phyloP scores from a whole-genome alignment of 768 basidiomycete genomes.

The Dacryopinax spathularia region DNA sequence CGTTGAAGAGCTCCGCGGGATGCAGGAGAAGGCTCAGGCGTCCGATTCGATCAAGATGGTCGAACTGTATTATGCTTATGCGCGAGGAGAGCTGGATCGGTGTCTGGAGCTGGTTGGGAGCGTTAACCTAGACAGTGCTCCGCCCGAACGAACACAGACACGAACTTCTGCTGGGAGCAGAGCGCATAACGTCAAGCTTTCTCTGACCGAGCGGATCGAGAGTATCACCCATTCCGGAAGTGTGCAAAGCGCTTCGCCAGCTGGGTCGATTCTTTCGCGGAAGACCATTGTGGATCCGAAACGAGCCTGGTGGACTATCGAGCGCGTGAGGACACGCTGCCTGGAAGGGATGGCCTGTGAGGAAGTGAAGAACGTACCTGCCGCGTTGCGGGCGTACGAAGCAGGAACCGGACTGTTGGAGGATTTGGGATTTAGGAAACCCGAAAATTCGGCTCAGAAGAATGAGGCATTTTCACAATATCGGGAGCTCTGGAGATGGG shows the following conservation, averaged over 20 bases:
- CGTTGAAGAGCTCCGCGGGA: conserved; percentile 34
- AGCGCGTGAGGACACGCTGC: conserved; percentile 18
- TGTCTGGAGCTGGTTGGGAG: conserved; percentile 2
- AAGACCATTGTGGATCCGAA: not conserved
- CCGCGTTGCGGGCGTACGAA: conserved; percentile 45
- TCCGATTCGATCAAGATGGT: not conserved
- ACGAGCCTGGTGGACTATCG: not conserved
- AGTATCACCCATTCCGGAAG: not conserved
- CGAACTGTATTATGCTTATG: not conserved
- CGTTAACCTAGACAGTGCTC: conserved; percentile 4
- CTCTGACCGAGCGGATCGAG: not conserved
- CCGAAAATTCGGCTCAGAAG: conserved; percentile 18
- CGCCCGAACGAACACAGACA: conserved; percentile 5
- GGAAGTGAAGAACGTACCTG: conserved; percentile 9
- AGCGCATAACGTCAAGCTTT: not conserved
- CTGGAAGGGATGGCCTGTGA: conserved; percentile 14
- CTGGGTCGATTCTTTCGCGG: not conserved
- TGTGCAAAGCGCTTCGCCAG: not conserved
- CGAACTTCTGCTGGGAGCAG: conserved; percentile 11
- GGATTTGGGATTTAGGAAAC: conserved; percentile 22
- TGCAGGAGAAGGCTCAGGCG: conserved; percentile 3
- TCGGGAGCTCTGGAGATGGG: conserved; percentile 78
- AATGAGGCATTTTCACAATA: conserved; percentile 48
- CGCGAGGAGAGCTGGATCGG: conserved; percentile 11
- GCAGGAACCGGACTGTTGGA: conserved; percentile 42